phyloP scores from a whole-genome alignment of 768 basidiomycete species.

The Polyporus arcularius region DNA sequence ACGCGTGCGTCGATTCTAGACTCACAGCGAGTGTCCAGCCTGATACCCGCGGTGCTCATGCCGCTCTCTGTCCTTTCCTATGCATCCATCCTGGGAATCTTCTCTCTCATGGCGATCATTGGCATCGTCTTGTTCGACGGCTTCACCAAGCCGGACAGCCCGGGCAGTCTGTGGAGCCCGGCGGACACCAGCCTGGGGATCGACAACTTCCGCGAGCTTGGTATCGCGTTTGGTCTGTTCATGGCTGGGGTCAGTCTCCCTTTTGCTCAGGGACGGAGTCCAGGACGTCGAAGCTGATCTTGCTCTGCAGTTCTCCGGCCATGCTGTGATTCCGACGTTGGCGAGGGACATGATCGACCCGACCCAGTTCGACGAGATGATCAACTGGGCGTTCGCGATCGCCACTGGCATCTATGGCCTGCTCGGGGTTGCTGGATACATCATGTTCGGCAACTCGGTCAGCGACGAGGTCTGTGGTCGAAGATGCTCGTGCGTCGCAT shows the following conservation, averaged over 20 bases:
- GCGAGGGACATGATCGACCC: conserved; percentile 90
- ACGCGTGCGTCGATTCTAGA: neutral
- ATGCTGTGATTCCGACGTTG: conserved; percentile 88
- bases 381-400: conserved; percentile 80
- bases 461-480: conserved; percentile 69
- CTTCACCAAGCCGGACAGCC: conserved; percentile 63
- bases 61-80: conserved; percentile 86
- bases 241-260: conserved; percentile 74
- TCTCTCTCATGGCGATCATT: conserved; percentile 76
- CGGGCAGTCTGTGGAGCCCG: conserved; percentile 81
- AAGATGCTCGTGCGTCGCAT: neutral
- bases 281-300: neutral
- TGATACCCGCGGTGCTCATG: conserved; percentile 83
- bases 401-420: conserved; percentile 25
- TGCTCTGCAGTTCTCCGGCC: conserved; percentile 73
- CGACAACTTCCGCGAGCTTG: conserved; percentile 56
- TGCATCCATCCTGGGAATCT: conserved; percentile 82
- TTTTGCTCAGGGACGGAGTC: too few species aligned
- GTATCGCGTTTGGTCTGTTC: conserved; percentile 84
- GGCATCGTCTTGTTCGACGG: conserved; percentile 83
- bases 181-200: conserved; percentile 66
- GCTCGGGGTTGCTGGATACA: conserved; percentile 65
- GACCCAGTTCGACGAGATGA: conserved; percentile 75
- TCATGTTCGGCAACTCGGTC: conserved; percentile 86
- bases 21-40: conserved; percentile 39